These are phyloP conservation scores for Aegilops bicornis DNA, from an alignment of 176 grass and related monocot genomes.

Conservation along the genomic window DNA sequence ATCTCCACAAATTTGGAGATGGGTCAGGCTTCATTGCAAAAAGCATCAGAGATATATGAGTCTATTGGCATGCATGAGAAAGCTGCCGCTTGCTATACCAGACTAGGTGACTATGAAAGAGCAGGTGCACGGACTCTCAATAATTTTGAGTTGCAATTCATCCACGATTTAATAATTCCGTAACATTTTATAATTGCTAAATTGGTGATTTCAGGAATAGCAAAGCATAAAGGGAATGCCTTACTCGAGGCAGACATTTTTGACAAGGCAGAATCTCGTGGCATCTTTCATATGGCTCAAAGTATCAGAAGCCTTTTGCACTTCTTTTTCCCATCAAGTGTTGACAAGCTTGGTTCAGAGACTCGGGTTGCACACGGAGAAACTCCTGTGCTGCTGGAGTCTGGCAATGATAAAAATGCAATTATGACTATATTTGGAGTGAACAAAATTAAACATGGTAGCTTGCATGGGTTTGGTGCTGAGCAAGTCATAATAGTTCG, in stretches of 20 bases:
- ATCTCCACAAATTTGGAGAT: constrained; percentile 49
- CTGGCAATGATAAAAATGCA: constrained; percentile 62
- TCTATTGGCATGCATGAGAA: constrained; percentile 70
- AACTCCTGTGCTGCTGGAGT: constrained; percentile 71
- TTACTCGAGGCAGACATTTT: not conserved
- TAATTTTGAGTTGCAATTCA: constrained; percentile 6
- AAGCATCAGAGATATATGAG: constrained; percentile 73
- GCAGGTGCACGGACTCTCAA: constrained; percentile 46
- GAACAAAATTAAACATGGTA: not conserved
- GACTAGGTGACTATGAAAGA: constrained; percentile 59
- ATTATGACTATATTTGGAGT: constrained; percentile 73
- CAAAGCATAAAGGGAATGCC: not conserved
- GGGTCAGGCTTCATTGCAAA: constrained; percentile 38
- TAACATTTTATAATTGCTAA: not conserved
- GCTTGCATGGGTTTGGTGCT: constrained; percentile 57
- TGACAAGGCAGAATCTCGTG: not conserved
- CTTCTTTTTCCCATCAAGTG: not conserved
- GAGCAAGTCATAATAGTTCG: constrained; percentile 78
- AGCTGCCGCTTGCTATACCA: constrained; percentile 67
- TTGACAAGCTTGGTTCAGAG: constrained; percentile 63
- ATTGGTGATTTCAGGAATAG: not conserved
- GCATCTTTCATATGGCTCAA: constrained; percentile 60
- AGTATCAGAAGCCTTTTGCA: constrained; percentile 67
- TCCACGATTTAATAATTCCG: not conserved
- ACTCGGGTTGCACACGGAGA: constrained; percentile 66